phyloP scores from a whole-genome alignment of 352 stramenopile species.

The Albugo laibachii region DNA sequence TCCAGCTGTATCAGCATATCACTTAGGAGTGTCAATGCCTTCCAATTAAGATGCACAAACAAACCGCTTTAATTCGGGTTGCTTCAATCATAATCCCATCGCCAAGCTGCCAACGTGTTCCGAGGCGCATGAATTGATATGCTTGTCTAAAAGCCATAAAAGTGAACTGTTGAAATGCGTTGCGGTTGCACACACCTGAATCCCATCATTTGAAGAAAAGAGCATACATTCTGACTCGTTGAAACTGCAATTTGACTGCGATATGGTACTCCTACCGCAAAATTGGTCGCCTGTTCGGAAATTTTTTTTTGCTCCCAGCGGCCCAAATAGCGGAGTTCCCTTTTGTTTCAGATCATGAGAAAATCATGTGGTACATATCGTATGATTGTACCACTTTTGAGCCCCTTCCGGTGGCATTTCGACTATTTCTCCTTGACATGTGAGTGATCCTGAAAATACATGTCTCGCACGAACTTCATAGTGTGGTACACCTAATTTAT shows the following conservation, averaged over 20 bases:
- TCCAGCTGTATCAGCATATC: conserved; percentile 19
- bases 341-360: conserved; percentile 3
- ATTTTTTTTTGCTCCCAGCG: conserved; percentile 77
- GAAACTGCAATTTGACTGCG: conserved; percentile 69
- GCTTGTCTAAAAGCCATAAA: conserved; percentile 23
- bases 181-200: conserved; percentile 27
- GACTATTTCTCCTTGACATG: conserved; percentile 55
- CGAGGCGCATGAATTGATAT: conserved; percentile 68
- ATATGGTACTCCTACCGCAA: conserved; percentile 45
- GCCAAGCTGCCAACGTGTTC: conserved; percentile 61
- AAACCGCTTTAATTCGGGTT: conserved; percentile 70
- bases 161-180: not conserved
- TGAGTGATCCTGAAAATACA: conserved; percentile 63
- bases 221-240: conserved; percentile 57
- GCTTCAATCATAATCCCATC: conserved; percentile 71
- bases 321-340: conserved; percentile 67
- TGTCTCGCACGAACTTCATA: conserved; percentile 67
- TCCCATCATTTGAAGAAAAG: conserved; percentile 48
- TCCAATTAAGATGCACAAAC: not conserved
- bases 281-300: conserved; percentile 45
- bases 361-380: not conserved
- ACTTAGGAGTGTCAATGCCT: not conserved
- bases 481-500: conserved; percentile 31
- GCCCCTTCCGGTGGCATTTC: conserved; percentile 52
- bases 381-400: conserved; percentile 46